phyloP scores from a whole-genome alignment of 2,329 filamentous ascomycete species.

The Fusarium sp. region DNA sequence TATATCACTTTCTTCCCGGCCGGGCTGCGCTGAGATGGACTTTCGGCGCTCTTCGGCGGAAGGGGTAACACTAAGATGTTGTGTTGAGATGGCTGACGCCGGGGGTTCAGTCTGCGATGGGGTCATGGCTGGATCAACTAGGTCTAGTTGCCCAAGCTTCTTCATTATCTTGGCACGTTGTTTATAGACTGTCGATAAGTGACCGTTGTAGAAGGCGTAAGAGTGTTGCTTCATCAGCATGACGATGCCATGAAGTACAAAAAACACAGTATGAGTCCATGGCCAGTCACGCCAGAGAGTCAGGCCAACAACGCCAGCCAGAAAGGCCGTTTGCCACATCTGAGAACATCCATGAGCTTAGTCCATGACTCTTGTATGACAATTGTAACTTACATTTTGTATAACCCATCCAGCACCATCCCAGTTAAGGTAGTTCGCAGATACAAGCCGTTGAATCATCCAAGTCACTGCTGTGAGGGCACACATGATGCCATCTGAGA shows the following conservation, averaged over 20 bases:
- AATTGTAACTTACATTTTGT: conserved; percentile 64
- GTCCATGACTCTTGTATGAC: background rate
- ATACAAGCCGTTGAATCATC: conserved; percentile 69
- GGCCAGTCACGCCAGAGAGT: conserved; percentile 79
- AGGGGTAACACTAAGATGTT: conserved; percentile 55
- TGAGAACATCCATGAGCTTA: conserved; percentile 37
- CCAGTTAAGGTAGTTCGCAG: conserved; percentile 72
- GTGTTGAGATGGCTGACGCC: conserved; percentile 55
- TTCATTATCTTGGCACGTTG: conserved; percentile 55
- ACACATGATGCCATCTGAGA: conserved; percentile 78
- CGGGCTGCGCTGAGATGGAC: conserved; percentile 48
- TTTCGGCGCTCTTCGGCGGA: conserved; percentile 56
- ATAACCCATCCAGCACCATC: conserved; percentile 75
- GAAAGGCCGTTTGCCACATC: conserved; percentile 75
- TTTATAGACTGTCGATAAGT: conserved; percentile 70
- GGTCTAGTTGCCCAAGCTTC: conserved; percentile 67
- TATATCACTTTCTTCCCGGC: conserved; percentile 61
- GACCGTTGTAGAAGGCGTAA: conserved; percentile 82
- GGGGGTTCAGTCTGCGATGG: conserved; percentile 55
- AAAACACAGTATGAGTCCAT: conserved; percentile 84
- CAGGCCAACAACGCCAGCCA: conserved; percentile 70
- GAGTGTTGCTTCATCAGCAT: conserved; percentile 89
- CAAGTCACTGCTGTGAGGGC: conserved; percentile 71
- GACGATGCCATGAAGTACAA: conserved; percentile 76
- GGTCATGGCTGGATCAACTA: conserved; percentile 56